Evolutionary conservation across 2,329 filamentous ascomycete genomes (phyloP).

Genomic region (Colletotrichum gigasporum): DNA sequence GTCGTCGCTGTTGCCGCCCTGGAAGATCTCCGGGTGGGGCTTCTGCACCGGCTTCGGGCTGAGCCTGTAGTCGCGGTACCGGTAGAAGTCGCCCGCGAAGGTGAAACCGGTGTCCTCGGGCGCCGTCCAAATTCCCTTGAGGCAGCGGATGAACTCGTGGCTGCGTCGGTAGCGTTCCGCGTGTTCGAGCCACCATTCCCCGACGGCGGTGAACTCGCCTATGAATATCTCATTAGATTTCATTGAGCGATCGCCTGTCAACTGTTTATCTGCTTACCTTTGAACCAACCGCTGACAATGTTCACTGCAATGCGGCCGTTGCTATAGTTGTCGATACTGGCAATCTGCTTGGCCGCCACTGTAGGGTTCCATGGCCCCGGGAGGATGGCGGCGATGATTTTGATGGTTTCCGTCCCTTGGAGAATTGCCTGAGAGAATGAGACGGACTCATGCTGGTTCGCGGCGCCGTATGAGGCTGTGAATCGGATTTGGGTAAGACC

Average conservation of each 20-base stretch:
- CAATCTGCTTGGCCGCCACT: constrained; percentile 62
- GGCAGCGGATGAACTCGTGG: constrained; percentile 59
- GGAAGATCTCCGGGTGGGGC: constrained; percentile 61
- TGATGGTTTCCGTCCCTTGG: constrained; percentile 55
- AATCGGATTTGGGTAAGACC: constrained; percentile 62
- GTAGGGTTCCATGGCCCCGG: constrained; percentile 61
- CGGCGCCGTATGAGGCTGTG: constrained; percentile 58
- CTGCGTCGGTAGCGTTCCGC: constrained; percentile 60
- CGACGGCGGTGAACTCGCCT: constrained; percentile 60
- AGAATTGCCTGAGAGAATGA: constrained; percentile 61
- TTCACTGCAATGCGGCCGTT: constrained; percentile 62
- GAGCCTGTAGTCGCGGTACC: constrained; percentile 59
- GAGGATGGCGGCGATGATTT: constrained; percentile 60
- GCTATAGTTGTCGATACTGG: constrained; percentile 61
- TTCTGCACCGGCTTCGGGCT: constrained; percentile 59
- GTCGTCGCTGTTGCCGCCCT: constrained; percentile 61
- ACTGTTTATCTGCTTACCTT: constrained; percentile 38
- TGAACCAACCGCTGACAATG: constrained; percentile 64
- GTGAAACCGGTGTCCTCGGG: constrained; percentile 53
- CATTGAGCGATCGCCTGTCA: too few species aligned
- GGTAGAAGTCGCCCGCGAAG: constrained; percentile 61
- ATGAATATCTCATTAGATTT: too few species aligned
- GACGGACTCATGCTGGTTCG: constrained; percentile 61
- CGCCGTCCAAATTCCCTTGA: constrained; percentile 60
- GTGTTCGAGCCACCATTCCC: constrained; percentile 65